Evolutionary conservation across 148 eudicot genomes (phyloP).

Genomic region (Polygonum aviculare): DNA sequence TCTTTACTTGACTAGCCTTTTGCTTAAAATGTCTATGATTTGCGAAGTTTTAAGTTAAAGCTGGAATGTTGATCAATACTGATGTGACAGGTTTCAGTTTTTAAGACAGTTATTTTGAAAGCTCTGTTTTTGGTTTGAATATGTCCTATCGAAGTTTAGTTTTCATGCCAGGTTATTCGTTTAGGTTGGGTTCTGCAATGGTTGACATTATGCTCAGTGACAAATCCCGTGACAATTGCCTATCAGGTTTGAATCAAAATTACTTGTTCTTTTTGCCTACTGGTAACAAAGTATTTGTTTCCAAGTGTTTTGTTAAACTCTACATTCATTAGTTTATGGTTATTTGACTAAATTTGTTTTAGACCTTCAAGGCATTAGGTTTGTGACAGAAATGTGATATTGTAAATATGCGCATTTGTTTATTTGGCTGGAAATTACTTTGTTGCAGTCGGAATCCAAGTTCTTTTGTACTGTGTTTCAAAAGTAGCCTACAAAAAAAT

Average conservation of each 20-base stretch:
- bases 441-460: neutral
- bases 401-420: neutral
- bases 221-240: neutral
- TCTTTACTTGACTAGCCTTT: neutral
- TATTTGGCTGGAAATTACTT: neutral
- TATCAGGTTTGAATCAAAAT: neutral
- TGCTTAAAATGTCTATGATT: neutral
- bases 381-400: neutral
- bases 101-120: neutral
- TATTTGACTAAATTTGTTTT: neutral
- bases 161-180: neutral
- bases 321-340: neutral
- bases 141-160: neutral
- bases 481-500: neutral
- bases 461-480: neutral
- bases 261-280: neutral
- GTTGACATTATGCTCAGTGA: neutral
- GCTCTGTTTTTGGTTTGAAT: neutral
- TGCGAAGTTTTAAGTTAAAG: neutral
- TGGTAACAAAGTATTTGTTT: neutral
- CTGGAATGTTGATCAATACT: neutral
- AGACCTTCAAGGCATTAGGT: neutral
- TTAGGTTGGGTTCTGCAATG: neutral
- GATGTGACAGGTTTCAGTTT: neutral
- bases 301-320: neutral